Conservation (phyloP, 2,329 filamentous ascomycete species). For the Macroventuria anomochaeta region DNA sequence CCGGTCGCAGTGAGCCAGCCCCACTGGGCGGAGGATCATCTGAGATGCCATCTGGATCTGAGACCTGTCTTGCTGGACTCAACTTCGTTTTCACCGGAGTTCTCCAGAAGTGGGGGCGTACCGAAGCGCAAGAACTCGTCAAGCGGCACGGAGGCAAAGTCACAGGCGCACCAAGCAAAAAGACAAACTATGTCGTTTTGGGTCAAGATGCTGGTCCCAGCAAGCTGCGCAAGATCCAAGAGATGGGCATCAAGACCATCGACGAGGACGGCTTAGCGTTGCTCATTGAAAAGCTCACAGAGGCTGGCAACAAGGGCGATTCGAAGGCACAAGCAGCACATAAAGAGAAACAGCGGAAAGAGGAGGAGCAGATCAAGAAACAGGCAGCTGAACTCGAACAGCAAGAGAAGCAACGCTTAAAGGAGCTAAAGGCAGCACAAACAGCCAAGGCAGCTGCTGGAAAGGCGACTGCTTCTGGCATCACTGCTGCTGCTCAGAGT, state of each 20-base stretch:
- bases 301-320: conserved; percentile 74
- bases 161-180: conserved; percentile 82
- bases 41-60: conserved; percentile 81
- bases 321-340: conserved; percentile 87
- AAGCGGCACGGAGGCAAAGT: conserved; percentile 96
- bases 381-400: conserved; percentile 85
- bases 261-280: conserved; percentile 91
- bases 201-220: conserved; percentile 91
- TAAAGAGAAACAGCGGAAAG: conserved; percentile 81
- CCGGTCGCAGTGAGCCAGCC: conserved; percentile 67
- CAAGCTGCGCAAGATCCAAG: conserved; percentile 85
- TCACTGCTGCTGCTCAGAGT: conserved; percentile 30
- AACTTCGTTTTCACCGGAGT: conserved; percentile 96
- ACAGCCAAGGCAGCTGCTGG: conserved; percentile 36
- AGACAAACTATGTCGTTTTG: conserved; percentile 92
- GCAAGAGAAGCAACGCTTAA: conserved; percentile 78
- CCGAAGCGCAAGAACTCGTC: conserved; percentile 83
- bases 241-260: conserved; percentile 85
- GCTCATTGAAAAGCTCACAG: conserved; percentile 79
- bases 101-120: conserved; percentile 77
- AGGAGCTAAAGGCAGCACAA: conserved; percentile 55
- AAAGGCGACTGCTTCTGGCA: conserved; percentile 44
- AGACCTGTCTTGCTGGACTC: conserved; percentile 88
- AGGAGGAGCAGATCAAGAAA: conserved; percentile 80
- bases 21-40: conserved; percentile 64